Conservation (phyloP, 768 basidiomycete species). For the Coprinopsis cinerea region DNA sequence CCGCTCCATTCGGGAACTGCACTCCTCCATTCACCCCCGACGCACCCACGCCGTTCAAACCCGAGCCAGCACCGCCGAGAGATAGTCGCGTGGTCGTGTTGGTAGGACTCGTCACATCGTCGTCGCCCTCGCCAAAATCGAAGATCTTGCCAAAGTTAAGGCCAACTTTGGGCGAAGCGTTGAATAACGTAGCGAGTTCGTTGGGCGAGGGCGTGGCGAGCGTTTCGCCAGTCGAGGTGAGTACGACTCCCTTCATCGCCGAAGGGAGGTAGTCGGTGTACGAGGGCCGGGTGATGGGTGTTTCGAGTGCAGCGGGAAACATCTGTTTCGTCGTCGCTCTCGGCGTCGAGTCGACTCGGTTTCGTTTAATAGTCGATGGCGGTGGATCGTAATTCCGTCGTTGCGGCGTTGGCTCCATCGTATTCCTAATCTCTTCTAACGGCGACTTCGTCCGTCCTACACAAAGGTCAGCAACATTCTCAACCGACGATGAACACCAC, state of each 20-base stretch:
- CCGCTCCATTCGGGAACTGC: slow-evolving; percentile 9
- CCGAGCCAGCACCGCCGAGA: neutral
- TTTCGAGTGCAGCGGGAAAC: slow-evolving; percentile 36
- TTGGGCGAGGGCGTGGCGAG: slow-evolving; percentile 66
- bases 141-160: slow-evolving; percentile 78
- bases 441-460: neutral
- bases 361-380: too few species aligned
- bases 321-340: slow-evolving; percentile 19
- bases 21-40: slow-evolving; percentile 16
- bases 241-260: slow-evolving; percentile 73
- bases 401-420: too few species aligned
- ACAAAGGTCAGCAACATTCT: neutral
- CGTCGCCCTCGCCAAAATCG: slow-evolving; percentile 48
- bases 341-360: slow-evolving; percentile 17
- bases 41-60: neutral
- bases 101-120: too few species aligned
- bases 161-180: slow-evolving; percentile 62
- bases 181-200: slow-evolving; percentile 62
- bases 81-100: too few species aligned
- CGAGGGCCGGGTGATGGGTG: slow-evolving; percentile 42
- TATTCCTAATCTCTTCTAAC: neutral
- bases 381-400: too few species aligned
- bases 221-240: slow-evolving; percentile 72
- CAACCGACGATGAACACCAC: neutral
- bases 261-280: slow-evolving; percentile 34